These are phyloP conservation scores for Phialophora macrospora DNA, from an alignment of 2,329 filamentous ascomycete genomes.

Conservation along the genomic window DNA sequence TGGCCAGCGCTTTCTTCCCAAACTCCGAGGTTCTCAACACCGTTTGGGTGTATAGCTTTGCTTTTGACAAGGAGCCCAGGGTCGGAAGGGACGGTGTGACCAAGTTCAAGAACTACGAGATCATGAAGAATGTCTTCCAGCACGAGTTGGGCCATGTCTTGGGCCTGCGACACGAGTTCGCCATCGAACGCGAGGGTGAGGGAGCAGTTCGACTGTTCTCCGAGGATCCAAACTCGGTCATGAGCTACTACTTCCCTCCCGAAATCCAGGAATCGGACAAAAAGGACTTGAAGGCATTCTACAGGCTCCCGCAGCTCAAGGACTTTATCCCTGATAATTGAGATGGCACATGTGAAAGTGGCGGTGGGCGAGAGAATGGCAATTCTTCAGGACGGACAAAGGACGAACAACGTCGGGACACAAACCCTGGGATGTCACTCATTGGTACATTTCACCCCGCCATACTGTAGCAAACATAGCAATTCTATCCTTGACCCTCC, in stretches of 20 bases:
- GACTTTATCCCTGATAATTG: conserved; percentile 6
- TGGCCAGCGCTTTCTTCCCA: conserved; percentile 30
- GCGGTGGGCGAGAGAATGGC: neutral
- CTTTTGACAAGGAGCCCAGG: conserved; percentile 14
- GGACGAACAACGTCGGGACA: neutral
- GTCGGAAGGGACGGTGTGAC: neutral
- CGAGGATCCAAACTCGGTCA: conserved; percentile 21
- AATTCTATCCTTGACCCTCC: neutral
- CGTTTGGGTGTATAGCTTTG: conserved; percentile 16
- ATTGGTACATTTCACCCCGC: conserved; percentile 1
- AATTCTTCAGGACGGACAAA: neutral
- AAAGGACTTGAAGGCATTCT: conserved; percentile 6
- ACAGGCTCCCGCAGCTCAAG: conserved; percentile 1
- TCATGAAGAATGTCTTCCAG: conserved; percentile 30
- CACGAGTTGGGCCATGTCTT: conserved; percentile 32
- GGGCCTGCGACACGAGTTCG: conserved; percentile 30
- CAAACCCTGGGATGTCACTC: conserved; percentile 8
- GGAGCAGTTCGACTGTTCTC: conserved; percentile 16
- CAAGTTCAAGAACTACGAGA: conserved; percentile 19
- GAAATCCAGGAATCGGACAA: conserved; percentile 16
- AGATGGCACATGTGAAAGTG: neutral
- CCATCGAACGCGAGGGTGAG: conserved; percentile 12
- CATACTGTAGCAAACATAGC: neutral
- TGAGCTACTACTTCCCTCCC: conserved; percentile 25
- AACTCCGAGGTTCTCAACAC: conserved; percentile 13